Percentiles rank a stretch among this genome's conserved stretches.
Evolutionary conservation across 192 early-diverging fungal genomes (phyloP).

Genomic region (Entomortierella beljakovae): DNA sequence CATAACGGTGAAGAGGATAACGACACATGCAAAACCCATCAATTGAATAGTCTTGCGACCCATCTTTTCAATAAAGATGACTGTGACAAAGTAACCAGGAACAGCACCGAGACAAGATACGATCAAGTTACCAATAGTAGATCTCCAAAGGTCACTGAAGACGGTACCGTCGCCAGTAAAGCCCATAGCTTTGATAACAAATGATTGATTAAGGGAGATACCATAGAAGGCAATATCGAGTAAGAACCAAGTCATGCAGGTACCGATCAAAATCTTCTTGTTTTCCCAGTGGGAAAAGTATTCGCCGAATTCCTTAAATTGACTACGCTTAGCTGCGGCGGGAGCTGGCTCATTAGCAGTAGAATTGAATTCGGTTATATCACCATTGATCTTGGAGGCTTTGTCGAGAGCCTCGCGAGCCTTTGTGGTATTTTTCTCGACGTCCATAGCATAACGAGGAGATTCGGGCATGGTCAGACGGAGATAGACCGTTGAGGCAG

Average conservation of each 20-base stretch:
- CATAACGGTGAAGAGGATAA: conserved; percentile 79
- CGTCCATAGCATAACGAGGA: conserved; percentile 76
- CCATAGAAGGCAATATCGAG: conserved; percentile 85
- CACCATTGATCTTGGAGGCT: conserved; percentile 59
- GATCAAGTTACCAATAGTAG: conserved; percentile 90
- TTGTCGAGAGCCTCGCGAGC: conserved; percentile 31
- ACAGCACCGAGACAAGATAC: conserved; percentile 86
- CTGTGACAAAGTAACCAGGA: conserved; percentile 96
- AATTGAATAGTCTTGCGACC: conserved; percentile 96
- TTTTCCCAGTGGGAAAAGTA: conserved; percentile 88
- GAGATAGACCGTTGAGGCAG: conserved; percentile 83
- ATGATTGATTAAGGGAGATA: conserved; percentile 73
- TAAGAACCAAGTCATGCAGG: conserved; percentile 81
- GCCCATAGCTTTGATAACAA: conserved; percentile 79
- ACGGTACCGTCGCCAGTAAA: conserved; percentile 67
- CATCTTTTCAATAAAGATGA: conserved; percentile 85
- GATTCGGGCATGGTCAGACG: conserved; percentile 90
- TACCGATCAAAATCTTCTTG: conserved; percentile 81
- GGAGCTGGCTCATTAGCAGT: conserved; percentile 54
- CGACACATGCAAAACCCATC: conserved; percentile 81
- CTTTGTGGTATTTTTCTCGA: conserved; percentile 59
- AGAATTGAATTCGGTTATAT: conserved; percentile 71
- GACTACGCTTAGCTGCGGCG: conserved; percentile 51
- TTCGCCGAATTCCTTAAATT: conserved; percentile 67
- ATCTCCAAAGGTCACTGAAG: conserved; percentile 71